Conservation (phyloP, 768 basidiomycete species). For the Russula earlei region DNA sequence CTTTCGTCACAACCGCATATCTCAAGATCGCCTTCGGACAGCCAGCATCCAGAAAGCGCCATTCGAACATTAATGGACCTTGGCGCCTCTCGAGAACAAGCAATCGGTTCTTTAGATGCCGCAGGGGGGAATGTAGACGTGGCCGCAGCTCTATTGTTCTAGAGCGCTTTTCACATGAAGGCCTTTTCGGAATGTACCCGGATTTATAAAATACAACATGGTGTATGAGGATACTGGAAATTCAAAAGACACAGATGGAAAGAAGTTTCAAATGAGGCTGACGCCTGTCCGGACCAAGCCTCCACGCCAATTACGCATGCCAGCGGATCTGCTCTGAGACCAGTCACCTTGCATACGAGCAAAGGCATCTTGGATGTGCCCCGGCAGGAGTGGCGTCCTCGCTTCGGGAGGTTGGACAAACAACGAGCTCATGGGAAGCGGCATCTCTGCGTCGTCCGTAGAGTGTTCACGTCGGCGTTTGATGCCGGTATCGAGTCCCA, state of each 20-base stretch:
- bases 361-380: conserved; percentile 89
- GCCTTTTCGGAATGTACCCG: conserved; percentile 11
- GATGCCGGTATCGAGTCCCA: conserved; percentile 28
- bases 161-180: conserved; percentile 12
- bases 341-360: conserved; percentile 83
- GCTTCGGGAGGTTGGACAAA: conserved; percentile 80
- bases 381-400: conserved; percentile 64
- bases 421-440: conserved; percentile 58
- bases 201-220: conserved; percentile 21
- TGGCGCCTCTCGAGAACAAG: conserved; percentile 68
- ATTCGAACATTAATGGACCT: conserved; percentile 65
- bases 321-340: conserved; percentile 71
- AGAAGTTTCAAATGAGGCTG: conserved; percentile 53
- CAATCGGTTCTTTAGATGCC: conserved; percentile 66
- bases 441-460: conserved; percentile 51
- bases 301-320: conserved; percentile 85
- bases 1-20: conserved; percentile 22
- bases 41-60: conserved; percentile 44
- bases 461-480: conserved; percentile 47
- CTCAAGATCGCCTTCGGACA: conserved; percentile 8
- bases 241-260: not conserved
- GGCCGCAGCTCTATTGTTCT: conserved; percentile 83
- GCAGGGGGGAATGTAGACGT: conserved; percentile 81
- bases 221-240: conserved; percentile 4
- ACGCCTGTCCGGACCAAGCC: conserved; percentile 73